A percentile compares a stretch with the other conserved stretches of the same genome.
Conservation (phyloP, 2,329 filamentous ascomycete species). For the Hymenoscyphus salicellus region DNA sequence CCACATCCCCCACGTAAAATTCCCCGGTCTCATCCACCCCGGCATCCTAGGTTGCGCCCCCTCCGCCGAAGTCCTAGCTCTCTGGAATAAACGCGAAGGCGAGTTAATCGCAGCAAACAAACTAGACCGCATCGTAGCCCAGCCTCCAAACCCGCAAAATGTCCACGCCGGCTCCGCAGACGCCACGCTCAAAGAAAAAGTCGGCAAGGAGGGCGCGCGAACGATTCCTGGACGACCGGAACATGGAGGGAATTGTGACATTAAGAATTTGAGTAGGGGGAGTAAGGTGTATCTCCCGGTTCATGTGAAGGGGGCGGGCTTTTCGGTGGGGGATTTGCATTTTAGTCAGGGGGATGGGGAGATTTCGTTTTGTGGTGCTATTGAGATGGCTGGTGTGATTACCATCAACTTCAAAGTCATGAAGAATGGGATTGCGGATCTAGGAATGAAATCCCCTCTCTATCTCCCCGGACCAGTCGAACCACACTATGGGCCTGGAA, state of each 20-base stretch:
- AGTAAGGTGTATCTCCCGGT: constrained; percentile 84
- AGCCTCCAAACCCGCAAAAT: constrained; percentile 69
- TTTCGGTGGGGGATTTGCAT: constrained; percentile 84
- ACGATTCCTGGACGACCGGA: constrained; percentile 64
- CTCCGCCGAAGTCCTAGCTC: constrained; percentile 65
- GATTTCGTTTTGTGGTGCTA: constrained; percentile 84
- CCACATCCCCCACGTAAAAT: constrained; percentile 83
- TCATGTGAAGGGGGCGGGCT: constrained; percentile 82
- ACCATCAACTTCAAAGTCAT: constrained; percentile 88
- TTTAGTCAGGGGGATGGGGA: constrained; percentile 85
- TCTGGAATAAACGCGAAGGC: constrained; percentile 80
- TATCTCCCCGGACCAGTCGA: constrained; percentile 86
- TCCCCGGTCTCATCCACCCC: constrained; percentile 85
- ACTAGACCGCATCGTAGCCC: constrained; percentile 69
- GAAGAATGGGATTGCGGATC: constrained; percentile 71
- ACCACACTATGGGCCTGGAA: constrained; percentile 78
- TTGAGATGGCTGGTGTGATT: constrained; percentile 90
- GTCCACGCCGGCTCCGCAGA: constrained; percentile 68
- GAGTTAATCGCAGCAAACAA: constrained; percentile 71
- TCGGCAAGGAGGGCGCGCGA: constrained; percentile 75
- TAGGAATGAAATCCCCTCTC: constrained; percentile 78
- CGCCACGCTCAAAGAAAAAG: constrained; percentile 57
- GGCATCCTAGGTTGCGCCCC: constrained; percentile 90
- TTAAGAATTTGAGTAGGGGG: constrained; percentile 79
- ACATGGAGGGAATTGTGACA: constrained; percentile 81